Percentiles rank a stretch among this genome's conserved stretches.
Conservation (phyloP, 495 filamentous ascomycete species). For the Polyplosphaeria fusca region DNA sequence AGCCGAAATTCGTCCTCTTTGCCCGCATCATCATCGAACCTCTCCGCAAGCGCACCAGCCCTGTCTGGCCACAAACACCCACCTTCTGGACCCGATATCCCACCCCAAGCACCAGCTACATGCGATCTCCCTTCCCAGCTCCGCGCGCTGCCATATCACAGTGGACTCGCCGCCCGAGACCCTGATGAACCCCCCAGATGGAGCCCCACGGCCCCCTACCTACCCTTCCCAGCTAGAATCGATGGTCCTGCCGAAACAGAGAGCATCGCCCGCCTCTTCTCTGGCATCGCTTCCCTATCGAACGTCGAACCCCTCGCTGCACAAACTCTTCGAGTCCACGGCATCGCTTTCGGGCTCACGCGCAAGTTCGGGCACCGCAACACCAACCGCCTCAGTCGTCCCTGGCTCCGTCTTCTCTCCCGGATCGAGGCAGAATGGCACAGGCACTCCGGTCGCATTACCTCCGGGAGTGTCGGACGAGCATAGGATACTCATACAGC, state of each 20-base stretch:
- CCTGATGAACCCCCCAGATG: conserved; percentile 64
- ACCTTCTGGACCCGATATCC: neutral
- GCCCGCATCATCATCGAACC: too few relatives aligned
- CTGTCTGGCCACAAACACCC: too few relatives aligned
- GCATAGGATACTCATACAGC: conserved; percentile 69
- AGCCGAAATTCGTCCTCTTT: too few relatives aligned
- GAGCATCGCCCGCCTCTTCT: conserved; percentile 51
- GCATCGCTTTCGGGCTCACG: conserved; percentile 35
- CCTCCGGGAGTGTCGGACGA: conserved; percentile 48
- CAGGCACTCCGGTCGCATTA: conserved; percentile 20
- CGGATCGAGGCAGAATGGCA: conserved; percentile 28
- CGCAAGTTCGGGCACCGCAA: conserved; percentile 38
- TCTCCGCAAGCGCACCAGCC: neutral
- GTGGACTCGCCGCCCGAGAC: conserved; percentile 30
- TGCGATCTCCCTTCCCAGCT: too few relatives aligned
- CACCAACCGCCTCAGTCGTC: conserved; percentile 33
- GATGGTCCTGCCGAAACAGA: conserved; percentile 52
- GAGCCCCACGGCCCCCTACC: conserved; percentile 58
- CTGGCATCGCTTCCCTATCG: conserved; percentile 41
- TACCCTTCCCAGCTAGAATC: conserved; percentile 56
- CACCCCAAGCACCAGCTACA: conserved; percentile 20
- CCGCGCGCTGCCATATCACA: conserved; percentile 18
- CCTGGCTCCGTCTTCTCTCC: conserved; percentile 43
- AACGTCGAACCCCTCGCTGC: conserved; percentile 44
- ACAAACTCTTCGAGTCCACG: conserved; percentile 45